These are phyloP conservation scores for Suillus alpinus DNA, from an alignment of 768 basidiomycete genomes.

Conservation along the genomic window DNA sequence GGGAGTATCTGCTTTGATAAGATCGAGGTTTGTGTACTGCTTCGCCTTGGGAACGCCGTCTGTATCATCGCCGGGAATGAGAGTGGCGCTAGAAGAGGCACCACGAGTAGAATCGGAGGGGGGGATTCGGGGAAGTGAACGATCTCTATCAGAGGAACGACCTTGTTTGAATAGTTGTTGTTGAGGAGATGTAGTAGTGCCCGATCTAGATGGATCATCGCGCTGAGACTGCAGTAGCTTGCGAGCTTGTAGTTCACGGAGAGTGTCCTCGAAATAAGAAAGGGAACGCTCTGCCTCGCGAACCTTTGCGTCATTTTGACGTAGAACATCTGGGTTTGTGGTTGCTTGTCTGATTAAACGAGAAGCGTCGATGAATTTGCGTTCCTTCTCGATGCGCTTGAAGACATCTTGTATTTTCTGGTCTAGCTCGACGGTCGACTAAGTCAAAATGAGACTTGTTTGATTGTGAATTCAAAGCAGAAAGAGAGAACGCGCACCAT, in stretches of 20 bases:
- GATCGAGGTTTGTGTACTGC: slow-evolving; percentile 82
- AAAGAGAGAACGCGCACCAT: slow-evolving; percentile 26
- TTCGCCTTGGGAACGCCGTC: slow-evolving; percentile 48
- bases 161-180: slow-evolving; percentile 16
- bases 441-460: not conserved
- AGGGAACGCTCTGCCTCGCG: slow-evolving; percentile 81
- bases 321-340: slow-evolving; percentile 80
- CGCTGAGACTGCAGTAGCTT: slow-evolving; percentile 62
- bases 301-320: slow-evolving; percentile 80
- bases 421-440: slow-evolving; percentile 62
- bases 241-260: slow-evolving; percentile 78
- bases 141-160: slow-evolving; percentile 29
- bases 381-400: slow-evolving; percentile 88
- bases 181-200: slow-evolving; percentile 34
- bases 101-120: slow-evolving; percentile 40
- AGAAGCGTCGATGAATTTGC: slow-evolving; percentile 86
- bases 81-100: slow-evolving; percentile 39
- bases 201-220: slow-evolving; percentile 53
- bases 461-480: slow-evolving; percentile 6
- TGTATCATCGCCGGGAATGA: slow-evolving; percentile 34
- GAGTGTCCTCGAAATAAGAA: slow-evolving; percentile 83
- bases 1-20: slow-evolving; percentile 97
- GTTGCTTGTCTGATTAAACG: slow-evolving; percentile 79
- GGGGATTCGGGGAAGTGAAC: slow-evolving; percentile 45
- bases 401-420: slow-evolving; percentile 91